Evolutionary conservation across 1,284 basidiomycete genomes (phyloP), one percentile per base, ranked within the genome.

Genomic region (Clitocybe nebularis): DNA sequence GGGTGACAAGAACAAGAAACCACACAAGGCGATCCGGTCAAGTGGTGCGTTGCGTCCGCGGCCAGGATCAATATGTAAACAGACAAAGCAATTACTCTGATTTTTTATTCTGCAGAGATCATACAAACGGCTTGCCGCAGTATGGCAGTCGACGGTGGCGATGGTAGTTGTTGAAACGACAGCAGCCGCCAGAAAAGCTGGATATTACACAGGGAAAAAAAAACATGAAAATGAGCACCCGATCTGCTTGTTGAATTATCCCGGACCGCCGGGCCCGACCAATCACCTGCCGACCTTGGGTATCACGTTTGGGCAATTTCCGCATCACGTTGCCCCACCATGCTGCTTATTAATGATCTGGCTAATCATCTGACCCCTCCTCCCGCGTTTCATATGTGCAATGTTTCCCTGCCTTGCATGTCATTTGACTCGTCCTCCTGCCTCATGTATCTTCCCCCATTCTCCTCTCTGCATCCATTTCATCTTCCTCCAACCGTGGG

Each of bases 11-110:
- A 17, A 17, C 29, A 32, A 32, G 13, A 17, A 17, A 17, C 7
- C 29, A 32, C 29, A 32, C 29, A 32, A 32, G 29, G 29, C 29
- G 29, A 32, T 32, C 29, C 13, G 13, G 13, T 13, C 14, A 5
- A 14, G 29, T 32, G 29, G 26, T 29, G 26, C 26, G 26, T 10
- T 32, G 29, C 19, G 29, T 16, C 29, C 29, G 29, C 3, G 29
- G 29, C 13, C 13, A 32, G 29, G 29, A 32, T 32, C 29, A 32
- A 32, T 32, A 32, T 32, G 29, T 32, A 32, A 32, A 32, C 29
- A 32, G 29, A 13, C 29, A 32, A 32, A 17, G 14, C 14, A 16
- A 32, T 32, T 32, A 32, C 29, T 13, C 29, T n/a, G 7, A 26
- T 26, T n/a, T n/a, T 26, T 26, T 26, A 26, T n/a, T n/a, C n/a